phyloP scores from a whole-genome alignment of 208 protist genomes.

The Acanthamoeba lugdunensis region DNA sequence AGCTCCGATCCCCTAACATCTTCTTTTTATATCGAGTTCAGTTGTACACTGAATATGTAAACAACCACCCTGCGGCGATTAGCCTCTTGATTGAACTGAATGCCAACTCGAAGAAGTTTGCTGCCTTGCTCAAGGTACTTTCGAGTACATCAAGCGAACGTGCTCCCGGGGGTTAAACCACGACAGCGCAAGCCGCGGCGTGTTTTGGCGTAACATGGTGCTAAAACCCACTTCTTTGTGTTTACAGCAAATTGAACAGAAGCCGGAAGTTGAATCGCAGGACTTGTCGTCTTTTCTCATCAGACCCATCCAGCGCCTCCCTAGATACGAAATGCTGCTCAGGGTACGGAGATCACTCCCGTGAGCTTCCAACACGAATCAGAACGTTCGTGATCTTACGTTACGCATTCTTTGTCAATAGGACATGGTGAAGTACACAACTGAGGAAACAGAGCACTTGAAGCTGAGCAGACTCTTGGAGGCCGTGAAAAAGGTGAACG shows the following conservation, averaged over 20 bases:
- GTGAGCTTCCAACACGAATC: background rate
- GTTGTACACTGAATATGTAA: constrained; percentile 69
- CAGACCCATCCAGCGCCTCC: constrained; percentile 49
- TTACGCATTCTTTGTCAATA: background rate
- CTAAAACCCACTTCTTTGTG: too few relatives aligned
- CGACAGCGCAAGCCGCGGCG: too few relatives aligned
- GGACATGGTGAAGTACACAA: constrained; percentile 68
- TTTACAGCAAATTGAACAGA: constrained; percentile 22
- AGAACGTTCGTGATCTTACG: too few relatives aligned
- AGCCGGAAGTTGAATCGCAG: constrained; percentile 44
- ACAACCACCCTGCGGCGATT: constrained; percentile 46
- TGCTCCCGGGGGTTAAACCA: too few relatives aligned
- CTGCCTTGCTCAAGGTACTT: background rate
- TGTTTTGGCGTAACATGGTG: too few relatives aligned
- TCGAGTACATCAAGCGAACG: background rate
- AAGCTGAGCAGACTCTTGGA: constrained; percentile 56
- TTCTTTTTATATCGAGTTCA: background rate
- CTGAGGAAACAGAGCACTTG: constrained; percentile 37
- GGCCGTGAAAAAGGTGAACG: constrained; percentile 41
- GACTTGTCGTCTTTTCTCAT: constrained; percentile 56
- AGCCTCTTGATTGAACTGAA: constrained; percentile 32
- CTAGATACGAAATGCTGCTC: constrained; percentile 46
- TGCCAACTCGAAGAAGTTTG: constrained; percentile 63
- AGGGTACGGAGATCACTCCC: background rate
- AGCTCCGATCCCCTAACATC: background rate